Conservation (phyloP, 345 rosid species). For the Citrus hindsii region DNA sequence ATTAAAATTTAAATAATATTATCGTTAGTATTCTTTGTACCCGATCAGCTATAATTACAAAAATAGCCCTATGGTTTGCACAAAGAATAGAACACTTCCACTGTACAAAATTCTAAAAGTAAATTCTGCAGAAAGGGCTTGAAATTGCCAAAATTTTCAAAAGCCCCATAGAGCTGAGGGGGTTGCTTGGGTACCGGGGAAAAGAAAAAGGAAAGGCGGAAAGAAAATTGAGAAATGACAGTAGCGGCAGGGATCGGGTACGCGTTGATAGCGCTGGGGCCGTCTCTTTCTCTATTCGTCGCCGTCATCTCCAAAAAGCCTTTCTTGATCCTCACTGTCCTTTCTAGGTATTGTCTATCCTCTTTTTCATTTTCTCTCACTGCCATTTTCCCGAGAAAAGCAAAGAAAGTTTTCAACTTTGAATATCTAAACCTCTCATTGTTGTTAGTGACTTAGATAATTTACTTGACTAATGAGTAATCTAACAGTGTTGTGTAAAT, state of each 20-base stretch:
- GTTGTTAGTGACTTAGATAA: neutral
- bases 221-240: slow-evolving; percentile 48
- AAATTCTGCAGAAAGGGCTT: neutral
- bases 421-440: neutral
- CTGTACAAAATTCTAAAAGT: no score
- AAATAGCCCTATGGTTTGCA: neutral
- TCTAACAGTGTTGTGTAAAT: neutral
- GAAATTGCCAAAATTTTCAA: neutral
- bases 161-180: neutral
- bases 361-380: neutral
- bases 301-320: slow-evolving; percentile 91
- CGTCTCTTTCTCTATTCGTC: slow-evolving; percentile 82
- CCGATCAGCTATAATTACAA: neutral
- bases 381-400: neutral
- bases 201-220: neutral
- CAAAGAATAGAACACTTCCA: no score
- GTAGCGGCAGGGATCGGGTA: slow-evolving; percentile 91
- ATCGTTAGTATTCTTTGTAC: neutral
- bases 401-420: neutral
- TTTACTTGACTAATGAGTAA: neutral
- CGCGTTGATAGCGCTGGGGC: slow-evolving; percentile 80
- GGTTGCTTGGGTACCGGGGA: neutral
- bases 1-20: neutral
- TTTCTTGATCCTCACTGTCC: slow-evolving; percentile 85
- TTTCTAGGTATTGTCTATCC: slow-evolving; percentile 61